Conservation (phyloP, 352 stramenopile genomes). For the Thraustochytrium sp. region DNA sequence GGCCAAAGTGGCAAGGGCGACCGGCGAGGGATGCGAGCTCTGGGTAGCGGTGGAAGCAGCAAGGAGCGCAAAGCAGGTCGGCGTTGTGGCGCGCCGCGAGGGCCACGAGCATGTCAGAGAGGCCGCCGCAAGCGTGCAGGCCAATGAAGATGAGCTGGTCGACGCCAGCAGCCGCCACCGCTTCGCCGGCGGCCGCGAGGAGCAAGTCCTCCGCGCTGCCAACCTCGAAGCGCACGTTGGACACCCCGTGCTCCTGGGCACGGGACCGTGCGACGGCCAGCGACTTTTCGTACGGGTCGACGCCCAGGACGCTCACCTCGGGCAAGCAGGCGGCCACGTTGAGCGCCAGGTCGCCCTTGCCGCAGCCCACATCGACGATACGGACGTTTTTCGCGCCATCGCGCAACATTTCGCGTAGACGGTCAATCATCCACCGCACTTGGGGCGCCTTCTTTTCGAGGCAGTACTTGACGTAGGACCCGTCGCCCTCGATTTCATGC, state of each 20-base stretch:
- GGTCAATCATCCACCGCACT: conserved; percentile 31
- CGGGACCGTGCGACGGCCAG: background rate
- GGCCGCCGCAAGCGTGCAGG: conserved; percentile 5
- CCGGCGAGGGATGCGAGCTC: background rate
- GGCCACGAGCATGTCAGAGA: background rate
- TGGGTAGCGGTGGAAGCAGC: conserved; percentile 15
- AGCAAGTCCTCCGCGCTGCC: background rate
- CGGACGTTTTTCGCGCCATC: background rate
- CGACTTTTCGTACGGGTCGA: conserved; percentile 22
- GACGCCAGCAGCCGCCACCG: background rate
- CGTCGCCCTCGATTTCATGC: background rate
- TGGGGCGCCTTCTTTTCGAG: conserved; percentile 18
- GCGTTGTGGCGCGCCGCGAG: background rate
- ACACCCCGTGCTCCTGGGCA: background rate
- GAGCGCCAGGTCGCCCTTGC: conserved; percentile 26
- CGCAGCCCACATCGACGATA: conserved; percentile 15
- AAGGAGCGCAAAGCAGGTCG: background rate
- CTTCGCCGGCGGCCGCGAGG: background rate
- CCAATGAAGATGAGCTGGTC: background rate
- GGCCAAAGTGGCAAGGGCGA: background rate
- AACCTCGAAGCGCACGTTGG: background rate
- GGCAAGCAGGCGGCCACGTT: conserved; percentile 8
- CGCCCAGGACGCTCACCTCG: background rate
- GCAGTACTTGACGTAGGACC: conserved; percentile 26
- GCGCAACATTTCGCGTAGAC: background rate